Evolutionary conservation across 192 early-diverging fungal species (phyloP).

Genomic region (Polychytrium aggregatum): DNA sequence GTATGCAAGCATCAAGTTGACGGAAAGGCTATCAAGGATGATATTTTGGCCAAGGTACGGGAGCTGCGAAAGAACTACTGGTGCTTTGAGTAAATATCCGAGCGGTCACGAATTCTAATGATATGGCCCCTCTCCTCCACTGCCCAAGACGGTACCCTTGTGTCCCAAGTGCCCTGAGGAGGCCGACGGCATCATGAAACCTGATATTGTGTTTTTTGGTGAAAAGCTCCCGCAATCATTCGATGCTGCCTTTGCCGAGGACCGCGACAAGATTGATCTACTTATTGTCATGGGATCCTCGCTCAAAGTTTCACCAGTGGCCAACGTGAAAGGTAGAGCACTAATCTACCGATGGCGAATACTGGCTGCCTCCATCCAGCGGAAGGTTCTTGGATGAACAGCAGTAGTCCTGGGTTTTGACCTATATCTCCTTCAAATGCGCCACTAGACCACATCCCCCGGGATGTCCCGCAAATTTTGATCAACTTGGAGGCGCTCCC

Average conservation of each 20-base stretch:
- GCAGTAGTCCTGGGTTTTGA: not conserved
- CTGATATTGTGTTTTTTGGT: conserved; percentile 96
- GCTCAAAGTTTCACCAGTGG: conserved; percentile 91
- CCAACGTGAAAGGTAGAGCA: conserved; percentile 63
- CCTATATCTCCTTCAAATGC: not conserved
- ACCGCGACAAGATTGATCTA: conserved; percentile 70
- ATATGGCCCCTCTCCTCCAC: not conserved
- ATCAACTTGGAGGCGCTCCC: conserved; percentile 84
- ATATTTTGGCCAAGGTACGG: conserved; percentile 50
- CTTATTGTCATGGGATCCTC: conserved; percentile 92
- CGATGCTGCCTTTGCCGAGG: conserved; percentile 55
- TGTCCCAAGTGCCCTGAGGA: conserved; percentile 63
- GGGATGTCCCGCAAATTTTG: conserved; percentile 73
- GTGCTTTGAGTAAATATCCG: too few species aligned
- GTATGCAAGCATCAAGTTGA: conserved; percentile 64
- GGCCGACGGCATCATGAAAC: conserved; percentile 65
- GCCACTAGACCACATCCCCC: conserved; percentile 52
- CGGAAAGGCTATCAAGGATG: conserved; percentile 68
- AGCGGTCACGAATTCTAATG: conserved; percentile 4
- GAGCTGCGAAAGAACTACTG: too few species aligned
- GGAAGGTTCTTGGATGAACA: not conserved
- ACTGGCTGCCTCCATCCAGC: not conserved
- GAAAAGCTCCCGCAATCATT: conserved; percentile 80
- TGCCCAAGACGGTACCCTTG: conserved; percentile 51
- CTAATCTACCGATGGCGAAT: conserved; percentile 1